Evolutionary conservation across 345 rosid species (phyloP).

Genomic region (Bruguiera parviflora): DNA sequence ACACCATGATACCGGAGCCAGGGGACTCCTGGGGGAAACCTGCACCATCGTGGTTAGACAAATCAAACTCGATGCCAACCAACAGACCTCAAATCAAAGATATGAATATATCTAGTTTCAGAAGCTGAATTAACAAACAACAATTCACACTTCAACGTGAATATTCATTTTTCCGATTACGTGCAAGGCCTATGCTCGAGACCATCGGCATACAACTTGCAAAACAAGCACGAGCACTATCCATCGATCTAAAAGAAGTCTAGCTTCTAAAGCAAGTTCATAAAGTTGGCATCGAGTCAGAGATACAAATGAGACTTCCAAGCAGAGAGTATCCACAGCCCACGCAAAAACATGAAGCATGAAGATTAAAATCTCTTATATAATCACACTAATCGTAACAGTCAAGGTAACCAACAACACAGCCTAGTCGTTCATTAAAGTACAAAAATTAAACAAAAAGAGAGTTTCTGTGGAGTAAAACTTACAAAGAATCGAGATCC

Average conservation of each 20-base stretch:
- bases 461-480: slow-evolving; percentile 12
- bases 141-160: not conserved
- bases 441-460: not conserved
- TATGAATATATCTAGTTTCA: not conserved
- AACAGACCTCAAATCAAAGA: not conserved
- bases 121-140: not conserved
- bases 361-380: too few species aligned
- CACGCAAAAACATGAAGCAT: too few species aligned
- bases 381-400: too few species aligned
- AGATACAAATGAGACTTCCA: not conserved
- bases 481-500: slow-evolving; percentile 53
- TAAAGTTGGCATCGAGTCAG: not conserved
- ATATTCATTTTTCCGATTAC: not conserved
- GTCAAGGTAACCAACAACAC: too few species aligned
- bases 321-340: not conserved
- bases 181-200: not conserved
- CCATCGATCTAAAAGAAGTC: not conserved
- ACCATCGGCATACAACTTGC: not conserved
- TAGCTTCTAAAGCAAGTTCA: not conserved
- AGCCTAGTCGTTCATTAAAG: not conserved
- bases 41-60: slow-evolving; percentile 22
- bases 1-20: slow-evolving; percentile 75
- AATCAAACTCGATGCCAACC: slow-evolving; percentile 11
- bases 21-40: slow-evolving; percentile 81
- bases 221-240: not conserved